These are phyloP conservation scores for Kuraishia ogatae DNA, from an alignment of 805 yeast species.

Conservation along the genomic window DNA sequence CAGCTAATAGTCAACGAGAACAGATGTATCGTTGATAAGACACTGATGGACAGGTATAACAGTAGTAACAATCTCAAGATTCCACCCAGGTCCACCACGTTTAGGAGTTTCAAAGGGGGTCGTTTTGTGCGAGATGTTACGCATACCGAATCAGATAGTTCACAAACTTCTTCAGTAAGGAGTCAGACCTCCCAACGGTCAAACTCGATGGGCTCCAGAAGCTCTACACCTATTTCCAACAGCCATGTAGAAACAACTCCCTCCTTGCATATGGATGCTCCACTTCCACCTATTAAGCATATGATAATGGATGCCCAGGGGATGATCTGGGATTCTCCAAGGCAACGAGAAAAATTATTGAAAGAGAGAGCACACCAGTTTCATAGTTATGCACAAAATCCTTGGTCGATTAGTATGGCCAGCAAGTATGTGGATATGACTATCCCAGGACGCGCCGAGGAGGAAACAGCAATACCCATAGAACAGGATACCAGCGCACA, in stretches of 20 bases:
- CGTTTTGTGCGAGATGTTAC: not conserved
- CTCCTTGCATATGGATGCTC: not conserved
- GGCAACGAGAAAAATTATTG: slow-evolving; percentile 13
- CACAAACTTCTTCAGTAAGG: too few relatives aligned
- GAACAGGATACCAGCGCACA: too few relatives aligned
- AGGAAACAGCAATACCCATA: slow-evolving; percentile 8
- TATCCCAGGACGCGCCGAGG: slow-evolving; percentile 18
- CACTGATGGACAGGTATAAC: slow-evolving; percentile 6
- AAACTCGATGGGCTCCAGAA: not conserved
- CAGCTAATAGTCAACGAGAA: slow-evolving; percentile 5
- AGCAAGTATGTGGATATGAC: slow-evolving; percentile 13
- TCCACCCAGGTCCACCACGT: not conserved
- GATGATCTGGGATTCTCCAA: slow-evolving; percentile 16
- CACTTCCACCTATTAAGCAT: not conserved
- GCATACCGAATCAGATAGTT: not conserved
- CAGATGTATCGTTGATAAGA: slow-evolving; percentile 5
- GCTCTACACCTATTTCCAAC: not conserved
- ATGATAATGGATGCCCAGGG: slow-evolving; percentile 21
- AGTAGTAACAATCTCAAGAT: slow-evolving; percentile 1
- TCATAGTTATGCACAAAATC: slow-evolving; percentile 15
- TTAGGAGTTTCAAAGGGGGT: not conserved
- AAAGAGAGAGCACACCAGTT: slow-evolving; percentile 13
- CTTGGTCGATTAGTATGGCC: slow-evolving; percentile 15
- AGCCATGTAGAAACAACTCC: not conserved
- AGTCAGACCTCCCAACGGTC: too few relatives aligned